Conservation (phyloP, 768 basidiomycete genomes). For the Ramaria rubella region DNA sequence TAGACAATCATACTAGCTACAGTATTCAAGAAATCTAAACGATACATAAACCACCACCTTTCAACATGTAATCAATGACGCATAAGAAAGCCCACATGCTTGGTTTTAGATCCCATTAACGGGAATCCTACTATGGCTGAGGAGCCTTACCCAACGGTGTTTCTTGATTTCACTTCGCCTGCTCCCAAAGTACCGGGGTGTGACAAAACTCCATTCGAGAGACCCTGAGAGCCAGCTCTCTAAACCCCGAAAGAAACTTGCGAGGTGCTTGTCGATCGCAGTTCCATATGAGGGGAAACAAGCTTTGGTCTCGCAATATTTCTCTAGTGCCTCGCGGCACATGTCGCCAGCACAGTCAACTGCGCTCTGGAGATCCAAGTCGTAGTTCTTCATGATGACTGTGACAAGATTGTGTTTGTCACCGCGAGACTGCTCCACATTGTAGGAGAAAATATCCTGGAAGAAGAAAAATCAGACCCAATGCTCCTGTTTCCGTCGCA, state of each 20-base stretch:
- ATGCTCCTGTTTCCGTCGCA: neutral
- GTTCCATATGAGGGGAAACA: neutral
- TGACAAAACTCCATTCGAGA: neutral
- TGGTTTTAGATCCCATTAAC: no score
- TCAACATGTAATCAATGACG: no score
- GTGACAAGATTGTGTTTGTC: constrained; percentile 69
- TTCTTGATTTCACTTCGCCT: neutral
- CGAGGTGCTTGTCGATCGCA: neutral
- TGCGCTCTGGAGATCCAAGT: constrained; percentile 52
- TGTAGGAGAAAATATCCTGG: constrained; percentile 43
- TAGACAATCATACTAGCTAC: no score
- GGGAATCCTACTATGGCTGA: no score
- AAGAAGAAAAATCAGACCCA: no score
- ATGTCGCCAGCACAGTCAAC: constrained; percentile 31
- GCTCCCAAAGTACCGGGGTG: neutral
- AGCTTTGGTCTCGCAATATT: neutral
- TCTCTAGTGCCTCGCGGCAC: constrained; percentile 4
- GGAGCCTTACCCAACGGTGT: constrained; percentile 1
- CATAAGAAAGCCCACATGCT: no score
- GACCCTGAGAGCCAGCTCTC: constrained; percentile 1
- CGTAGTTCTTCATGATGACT: constrained; percentile 53
- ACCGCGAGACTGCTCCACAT: constrained; percentile 53
- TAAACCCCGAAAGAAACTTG: neutral
- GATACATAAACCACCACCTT: no score
- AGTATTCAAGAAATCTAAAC: no score